Conservation (phyloP, 441 rosid species). For the Lepidium campestre region DNA sequence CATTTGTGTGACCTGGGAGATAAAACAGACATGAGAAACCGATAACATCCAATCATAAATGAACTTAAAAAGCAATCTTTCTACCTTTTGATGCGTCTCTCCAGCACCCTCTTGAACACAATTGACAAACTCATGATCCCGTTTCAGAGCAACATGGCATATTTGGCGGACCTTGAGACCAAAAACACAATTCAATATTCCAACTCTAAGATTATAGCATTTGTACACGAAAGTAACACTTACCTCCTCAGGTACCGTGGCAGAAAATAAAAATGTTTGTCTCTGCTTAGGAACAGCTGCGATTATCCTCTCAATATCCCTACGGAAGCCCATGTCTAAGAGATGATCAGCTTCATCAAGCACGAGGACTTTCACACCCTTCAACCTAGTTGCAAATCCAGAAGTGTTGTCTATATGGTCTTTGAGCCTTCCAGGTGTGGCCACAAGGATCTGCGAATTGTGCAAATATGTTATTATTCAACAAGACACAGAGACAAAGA, state of each 20-base stretch:
- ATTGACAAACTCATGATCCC: slow-evolving; percentile 80
- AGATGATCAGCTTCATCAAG: slow-evolving; percentile 98
- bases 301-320: slow-evolving; percentile 80
- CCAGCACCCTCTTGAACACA: slow-evolving; percentile 81
- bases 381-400: slow-evolving; percentile 84
- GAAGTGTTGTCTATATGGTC: slow-evolving; percentile 93
- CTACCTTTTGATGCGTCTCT: slow-evolving; percentile 84
- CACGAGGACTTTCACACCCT: slow-evolving; percentile 83
- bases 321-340: slow-evolving; percentile 92
- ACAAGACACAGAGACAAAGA: neutral
- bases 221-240: slow-evolving; percentile 14
- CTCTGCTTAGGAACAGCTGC: slow-evolving; percentile 79
- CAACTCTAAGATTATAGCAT: neutral
- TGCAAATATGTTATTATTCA: slow-evolving; percentile 16
- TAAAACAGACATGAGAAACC: neutral
- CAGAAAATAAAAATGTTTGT: slow-evolving; percentile 89
- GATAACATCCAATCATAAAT: neutral
- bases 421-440: slow-evolving; percentile 96
- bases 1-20: slow-evolving; percentile 71
- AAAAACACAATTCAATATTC: slow-evolving; percentile 24
- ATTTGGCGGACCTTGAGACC: slow-evolving; percentile 78
- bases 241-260: slow-evolving; percentile 90
- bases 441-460: slow-evolving; percentile 73
- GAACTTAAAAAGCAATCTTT: slow-evolving; percentile 1
- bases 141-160: slow-evolving; percentile 72